These are phyloP conservation scores for Aspergillus fructus DNA, from an alignment of 2,329 filamentous ascomycete genomes.

Conservation along the genomic window DNA sequence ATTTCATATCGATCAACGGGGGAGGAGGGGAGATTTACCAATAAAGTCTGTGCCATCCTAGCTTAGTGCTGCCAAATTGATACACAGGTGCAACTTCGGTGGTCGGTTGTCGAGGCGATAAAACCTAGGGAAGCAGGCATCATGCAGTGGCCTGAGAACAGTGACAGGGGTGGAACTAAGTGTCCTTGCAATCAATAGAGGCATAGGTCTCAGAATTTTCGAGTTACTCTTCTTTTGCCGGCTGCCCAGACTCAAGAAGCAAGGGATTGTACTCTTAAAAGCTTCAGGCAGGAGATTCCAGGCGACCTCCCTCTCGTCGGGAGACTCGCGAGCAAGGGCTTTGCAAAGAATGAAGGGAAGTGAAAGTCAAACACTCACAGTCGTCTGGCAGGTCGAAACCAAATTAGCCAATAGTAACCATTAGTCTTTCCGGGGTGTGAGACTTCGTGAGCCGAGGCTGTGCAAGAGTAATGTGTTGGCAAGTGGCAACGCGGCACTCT, in stretches of 20 bases:
- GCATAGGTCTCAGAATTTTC: neutral
- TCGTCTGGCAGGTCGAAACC: neutral
- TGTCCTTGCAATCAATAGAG: neutral
- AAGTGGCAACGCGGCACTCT: neutral
- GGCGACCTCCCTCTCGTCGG: neutral
- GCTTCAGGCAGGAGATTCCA: neutral
- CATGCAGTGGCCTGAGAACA: neutral
- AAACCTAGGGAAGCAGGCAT: neutral
- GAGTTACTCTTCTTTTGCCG: neutral
- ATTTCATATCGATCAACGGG: conserved; percentile 5
- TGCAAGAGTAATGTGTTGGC: neutral
- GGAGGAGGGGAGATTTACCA: conserved; percentile 6
- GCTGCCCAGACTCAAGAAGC: neutral
- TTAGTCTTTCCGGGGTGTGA: neutral
- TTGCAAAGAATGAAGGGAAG: conserved; percentile 5
- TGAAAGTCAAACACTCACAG: conserved; percentile 1
- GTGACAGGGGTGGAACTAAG: neutral
- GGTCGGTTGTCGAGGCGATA: conserved; percentile 9
- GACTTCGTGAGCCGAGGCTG: neutral
- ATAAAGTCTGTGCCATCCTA: conserved; percentile 10
- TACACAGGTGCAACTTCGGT: neutral
- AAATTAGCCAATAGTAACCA: neutral
- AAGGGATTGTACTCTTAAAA: neutral
- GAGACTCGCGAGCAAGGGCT: conserved; percentile 3
- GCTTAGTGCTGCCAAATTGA: conserved; percentile 2